Evolutionary conservation across 2,329 filamentous ascomycete genomes (phyloP), one percentile per base, ranked within the genome.

Genomic region (Aspergillus sp.): DNA sequence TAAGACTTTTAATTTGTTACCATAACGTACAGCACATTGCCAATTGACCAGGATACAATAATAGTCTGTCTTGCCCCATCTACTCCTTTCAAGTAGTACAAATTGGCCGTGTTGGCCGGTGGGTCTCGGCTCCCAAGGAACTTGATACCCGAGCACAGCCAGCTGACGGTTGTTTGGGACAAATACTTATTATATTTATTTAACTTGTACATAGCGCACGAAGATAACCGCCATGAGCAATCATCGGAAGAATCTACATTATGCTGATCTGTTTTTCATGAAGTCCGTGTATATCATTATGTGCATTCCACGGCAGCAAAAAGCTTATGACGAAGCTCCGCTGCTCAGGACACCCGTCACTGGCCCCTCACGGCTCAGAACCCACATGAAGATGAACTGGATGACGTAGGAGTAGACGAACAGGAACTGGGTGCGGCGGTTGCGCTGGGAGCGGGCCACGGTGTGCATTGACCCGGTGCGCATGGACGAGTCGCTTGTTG

Each of bases 381-480:
- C 84, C 89, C 94, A 95, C 93, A 98, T 99, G 78, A 98, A 96
- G 59, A 93, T 82, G 68, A 98, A 86, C 81, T 99, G 95, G 60
- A 98, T 89, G 59, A 96, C 83, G 78, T 98, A 99, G 49, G 93
- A 94, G 80, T 99, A 97, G 69, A 93, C 84, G 77, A 96, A 96
- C 68, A 97, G 83, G 73, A 97, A 97, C 78, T 97, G 92, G 1
- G 93, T 97, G 65, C 93, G 85, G 75, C 92, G 88, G 78, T 91
- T 95, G 73, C 91, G 89, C 80, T 97, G 95, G 45, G 91, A 89
- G 65, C 93, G 87, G 30, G 92, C 92, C 63, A 96, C 91, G 3
- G 87, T 88, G 68, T 89, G 87, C 69, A 88, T 87, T 1, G 82
- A 82, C 13, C 82, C 83, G 60, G 81, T 72, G 63, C 88, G 84